phyloP scores from a whole-genome alignment of 2,329 filamentous ascomycete genomes.

The Venturia carpophila region DNA sequence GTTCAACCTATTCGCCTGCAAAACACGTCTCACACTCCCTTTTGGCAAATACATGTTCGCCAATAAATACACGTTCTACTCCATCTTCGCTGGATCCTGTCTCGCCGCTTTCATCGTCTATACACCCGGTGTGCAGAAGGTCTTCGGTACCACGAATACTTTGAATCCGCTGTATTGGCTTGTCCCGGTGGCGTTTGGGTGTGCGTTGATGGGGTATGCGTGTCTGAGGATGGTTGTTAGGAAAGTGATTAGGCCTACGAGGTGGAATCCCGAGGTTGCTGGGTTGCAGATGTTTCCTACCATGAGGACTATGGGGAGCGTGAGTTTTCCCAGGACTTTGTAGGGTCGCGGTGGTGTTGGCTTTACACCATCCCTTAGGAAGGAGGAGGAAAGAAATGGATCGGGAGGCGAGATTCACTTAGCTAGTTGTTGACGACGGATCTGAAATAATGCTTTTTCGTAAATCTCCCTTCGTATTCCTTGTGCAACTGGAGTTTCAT shows the following conservation, averaged over 20 bases:
- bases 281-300: slow-evolving; percentile 12
- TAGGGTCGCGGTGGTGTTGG: too few species aligned
- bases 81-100: neutral
- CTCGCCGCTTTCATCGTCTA: slow-evolving; percentile 14
- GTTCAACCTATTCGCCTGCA: slow-evolving; percentile 17
- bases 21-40: slow-evolving; percentile 2
- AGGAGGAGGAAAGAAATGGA: too few species aligned
- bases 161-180: slow-evolving; percentile 1
- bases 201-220: neutral
- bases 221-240: neutral
- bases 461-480: too few species aligned
- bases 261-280: slow-evolving; percentile 9
- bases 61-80: slow-evolving; percentile 8
- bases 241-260: neutral
- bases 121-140: neutral
- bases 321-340: neutral
- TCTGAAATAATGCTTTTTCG: too few species aligned
- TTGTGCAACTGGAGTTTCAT: too few species aligned
- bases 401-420: too few species aligned
- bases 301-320: neutral
- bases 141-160: slow-evolving; percentile 4
- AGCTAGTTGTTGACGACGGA: too few species aligned
- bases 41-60: slow-evolving; percentile 17
- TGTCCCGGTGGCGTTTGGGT: slow-evolving; percentile 12
- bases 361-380: too few species aligned